phyloP scores from a whole-genome alignment of 2,329 filamentous ascomycete genomes.

The Chaetomiaceae sp. region DNA sequence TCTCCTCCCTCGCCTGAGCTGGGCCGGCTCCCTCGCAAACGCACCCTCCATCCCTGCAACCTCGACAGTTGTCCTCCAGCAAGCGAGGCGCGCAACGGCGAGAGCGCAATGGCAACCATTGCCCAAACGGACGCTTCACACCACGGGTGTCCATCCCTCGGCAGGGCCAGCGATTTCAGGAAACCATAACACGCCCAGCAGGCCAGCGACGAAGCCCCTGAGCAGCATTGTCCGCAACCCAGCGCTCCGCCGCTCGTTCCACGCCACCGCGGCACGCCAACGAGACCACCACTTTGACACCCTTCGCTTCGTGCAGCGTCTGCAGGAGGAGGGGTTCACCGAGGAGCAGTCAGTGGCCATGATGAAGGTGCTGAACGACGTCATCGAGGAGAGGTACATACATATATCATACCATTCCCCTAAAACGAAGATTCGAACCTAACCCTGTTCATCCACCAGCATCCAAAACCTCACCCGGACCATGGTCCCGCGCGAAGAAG shows the following conservation, averaged over 20 bases:
- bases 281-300: slow-evolving; percentile 97
- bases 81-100: slow-evolving; percentile 3
- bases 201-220: slow-evolving; percentile 4
- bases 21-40: slow-evolving; percentile 33
- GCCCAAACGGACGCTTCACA: slow-evolving; percentile 11
- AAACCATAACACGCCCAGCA: not conserved
- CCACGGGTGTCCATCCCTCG: slow-evolving; percentile 3
- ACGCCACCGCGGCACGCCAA: slow-evolving; percentile 53
- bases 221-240: slow-evolving; percentile 25
- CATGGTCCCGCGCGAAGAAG: slow-evolving; percentile 95
- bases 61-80: slow-evolving; percentile 16
- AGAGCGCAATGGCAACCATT: slow-evolving; percentile 13
- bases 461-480: slow-evolving; percentile 96
- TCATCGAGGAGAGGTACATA: slow-evolving; percentile 84
- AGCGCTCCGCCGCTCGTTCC: slow-evolving; percentile 50
- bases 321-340: slow-evolving; percentile 88
- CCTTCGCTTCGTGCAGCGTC: slow-evolving; percentile 87
- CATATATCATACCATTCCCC: not conserved
- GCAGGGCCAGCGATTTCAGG: not conserved
- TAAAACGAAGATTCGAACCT: no score
- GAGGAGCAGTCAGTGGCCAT: slow-evolving; percentile 95
- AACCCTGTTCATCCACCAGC: slow-evolving; percentile 36
- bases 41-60: slow-evolving; percentile 21
- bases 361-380: slow-evolving; percentile 95
- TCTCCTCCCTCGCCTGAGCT: slow-evolving; percentile 51